phyloP scores from a whole-genome alignment of 495 filamentous ascomycete genomes.

The Aspergillus bertholletiae region DNA sequence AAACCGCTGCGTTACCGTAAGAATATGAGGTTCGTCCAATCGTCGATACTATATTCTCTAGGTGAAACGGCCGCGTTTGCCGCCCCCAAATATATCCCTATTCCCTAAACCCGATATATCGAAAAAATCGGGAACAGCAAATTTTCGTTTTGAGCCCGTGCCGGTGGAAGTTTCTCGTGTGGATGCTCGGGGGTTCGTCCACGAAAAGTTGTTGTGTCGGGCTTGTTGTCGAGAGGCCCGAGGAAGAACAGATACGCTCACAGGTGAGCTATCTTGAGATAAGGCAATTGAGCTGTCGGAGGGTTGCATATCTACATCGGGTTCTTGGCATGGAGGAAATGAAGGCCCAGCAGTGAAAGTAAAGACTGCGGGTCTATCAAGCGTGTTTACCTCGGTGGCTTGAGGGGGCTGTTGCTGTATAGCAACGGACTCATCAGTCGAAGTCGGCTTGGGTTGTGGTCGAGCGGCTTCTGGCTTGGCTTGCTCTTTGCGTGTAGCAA shows the following conservation, averaged over 20 bases:
- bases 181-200: slow-evolving; percentile 39
- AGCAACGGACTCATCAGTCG: slow-evolving; percentile 45
- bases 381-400: slow-evolving; percentile 22
- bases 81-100: slow-evolving; percentile 62
- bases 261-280: slow-evolving; percentile 35
- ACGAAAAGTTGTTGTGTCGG: slow-evolving; percentile 43
- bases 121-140: slow-evolving; percentile 76
- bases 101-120: slow-evolving; percentile 67
- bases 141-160: slow-evolving; percentile 73
- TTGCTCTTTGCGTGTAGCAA: slow-evolving; percentile 50
- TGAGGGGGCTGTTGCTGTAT: slow-evolving; percentile 22
- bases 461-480: slow-evolving; percentile 29
- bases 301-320: slow-evolving; percentile 62
- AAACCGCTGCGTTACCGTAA: slow-evolving; percentile 36
- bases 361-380: slow-evolving; percentile 48
- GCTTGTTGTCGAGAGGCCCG: slow-evolving; percentile 48
- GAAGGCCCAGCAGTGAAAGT: slow-evolving; percentile 64
- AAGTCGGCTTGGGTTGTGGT: slow-evolving; percentile 34
- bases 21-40: slow-evolving; percentile 38
- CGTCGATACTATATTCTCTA: slow-evolving; percentile 44
- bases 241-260: slow-evolving; percentile 50
- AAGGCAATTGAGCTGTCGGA: slow-evolving; percentile 34
- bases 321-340: slow-evolving; percentile 55
- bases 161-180: slow-evolving; percentile 41
- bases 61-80: slow-evolving; percentile 69